Base-by-base conservation (phyloP, 805 yeast species). In the Candida vartiovaarae region DNA sequence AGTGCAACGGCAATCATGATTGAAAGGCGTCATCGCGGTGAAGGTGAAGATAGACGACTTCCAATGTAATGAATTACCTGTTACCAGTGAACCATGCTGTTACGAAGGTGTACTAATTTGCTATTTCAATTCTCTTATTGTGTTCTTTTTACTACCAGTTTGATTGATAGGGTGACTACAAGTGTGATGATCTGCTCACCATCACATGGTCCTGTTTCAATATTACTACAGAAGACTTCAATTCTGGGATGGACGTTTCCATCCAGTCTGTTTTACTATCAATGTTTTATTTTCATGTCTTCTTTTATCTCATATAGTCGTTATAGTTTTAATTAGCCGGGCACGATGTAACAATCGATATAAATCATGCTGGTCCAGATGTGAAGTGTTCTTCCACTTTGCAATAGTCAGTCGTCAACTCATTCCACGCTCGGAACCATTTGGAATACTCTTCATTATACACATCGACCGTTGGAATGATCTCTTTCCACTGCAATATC, bases 381-480 rank as follows among this genome's bases (percentile, higher is more conserved):
- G 38, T 33, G 44, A 42, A 50, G 29, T 47, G 46, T 5, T 39
- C 44, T 10, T 50, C 46, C 2, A 53, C 41, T 4, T 29, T 38
- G 0, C 32, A 24, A 34, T 48, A 43, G 4, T 45, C 40, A 4
- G 50, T 9, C 2, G 39, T 23, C 6, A 24, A 28, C 7, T 44
- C 34, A 15, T 46, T 46, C 59, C 59, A 54, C 1, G 51, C 47
- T 4, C 34, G 24, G 30, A 57, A 53, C 59, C 58, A 55, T 5
- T 40, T 29, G 2, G 37, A 38, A 36, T 44, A 48, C 29, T 63
- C 63, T 11, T 44, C 45, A 35, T 59, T 59, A 8, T 64, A 54
- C 7, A 62, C 52, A 44, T 76, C 78, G 4, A 91, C 99, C 0
- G 99, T 93, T 0, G 97, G 93, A 7, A 89, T 77, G 10, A 87